These are phyloP conservation scores for Yarrowia keelungensis DNA, from an alignment of 805 yeast genomes.

Conservation along the genomic window DNA sequence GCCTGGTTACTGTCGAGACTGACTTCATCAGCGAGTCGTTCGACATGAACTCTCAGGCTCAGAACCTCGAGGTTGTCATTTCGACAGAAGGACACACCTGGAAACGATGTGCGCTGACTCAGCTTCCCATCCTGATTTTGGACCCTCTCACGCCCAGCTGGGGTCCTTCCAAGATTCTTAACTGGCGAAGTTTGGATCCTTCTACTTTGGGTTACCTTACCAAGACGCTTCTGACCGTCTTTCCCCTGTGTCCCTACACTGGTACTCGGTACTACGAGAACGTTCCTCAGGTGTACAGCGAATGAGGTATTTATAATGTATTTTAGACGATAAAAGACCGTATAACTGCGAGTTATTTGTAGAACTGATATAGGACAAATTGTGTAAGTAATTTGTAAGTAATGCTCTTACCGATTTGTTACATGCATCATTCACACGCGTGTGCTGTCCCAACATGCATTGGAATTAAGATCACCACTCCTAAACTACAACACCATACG, in stretches of 20 bases:
- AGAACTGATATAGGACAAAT: no score
- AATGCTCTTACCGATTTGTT: no score
- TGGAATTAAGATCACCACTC: slow-evolving; percentile 3
- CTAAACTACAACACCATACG: background rate
- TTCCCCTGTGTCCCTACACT: slow-evolving; percentile 27
- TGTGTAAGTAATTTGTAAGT: no score
- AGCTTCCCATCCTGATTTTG: slow-evolving; percentile 26
- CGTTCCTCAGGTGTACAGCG: slow-evolving; percentile 3
- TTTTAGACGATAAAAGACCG: background rate
- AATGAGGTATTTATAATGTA: slow-evolving; percentile 15
- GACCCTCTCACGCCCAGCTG: slow-evolving; percentile 36
- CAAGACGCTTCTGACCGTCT: slow-evolving; percentile 19
- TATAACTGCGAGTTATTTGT: no score
- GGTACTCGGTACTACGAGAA: slow-evolving; percentile 33
- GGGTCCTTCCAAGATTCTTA: slow-evolving; percentile 34
- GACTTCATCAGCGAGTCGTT: slow-evolving; percentile 29
- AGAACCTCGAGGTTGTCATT: slow-evolving; percentile 14
- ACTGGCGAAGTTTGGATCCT: slow-evolving; percentile 36
- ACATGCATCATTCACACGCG: background rate
- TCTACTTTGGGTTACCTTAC: slow-evolving; percentile 18
- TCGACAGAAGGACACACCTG: slow-evolving; percentile 29
- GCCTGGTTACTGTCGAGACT: slow-evolving; percentile 1
- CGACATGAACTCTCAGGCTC: slow-evolving; percentile 6
- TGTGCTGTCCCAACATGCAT: slow-evolving; percentile 34
- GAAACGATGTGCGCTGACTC: slow-evolving; percentile 31